These are phyloP conservation scores for Haplosporangium sp. DNA, from an alignment of 371 early-diverging fungal genomes.

Conservation along the genomic window DNA sequence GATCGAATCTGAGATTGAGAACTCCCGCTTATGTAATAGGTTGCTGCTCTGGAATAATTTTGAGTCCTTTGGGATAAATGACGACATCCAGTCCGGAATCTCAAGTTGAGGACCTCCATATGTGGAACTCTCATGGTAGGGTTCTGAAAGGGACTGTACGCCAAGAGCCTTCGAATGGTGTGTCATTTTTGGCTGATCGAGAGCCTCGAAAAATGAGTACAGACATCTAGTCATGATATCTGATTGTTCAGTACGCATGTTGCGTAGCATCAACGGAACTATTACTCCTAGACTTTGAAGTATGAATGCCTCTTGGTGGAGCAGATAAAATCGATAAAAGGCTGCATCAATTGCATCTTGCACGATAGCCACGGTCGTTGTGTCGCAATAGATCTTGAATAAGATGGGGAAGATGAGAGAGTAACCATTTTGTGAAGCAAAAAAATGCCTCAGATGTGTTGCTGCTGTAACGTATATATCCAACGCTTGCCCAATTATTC, in stretches of 20 bases:
- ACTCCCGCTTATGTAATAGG: constrained; percentile 55
- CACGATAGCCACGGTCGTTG: constrained; percentile 57
- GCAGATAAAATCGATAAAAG: constrained; percentile 71
- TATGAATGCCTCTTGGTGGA: constrained; percentile 76
- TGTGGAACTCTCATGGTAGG: constrained; percentile 18
- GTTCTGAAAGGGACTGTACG: constrained; percentile 32
- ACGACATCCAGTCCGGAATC: constrained; percentile 41
- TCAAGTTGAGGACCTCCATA: constrained; percentile 37
- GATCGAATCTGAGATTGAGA: constrained; percentile 66
- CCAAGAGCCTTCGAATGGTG: constrained; percentile 33
- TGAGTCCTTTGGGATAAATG: constrained; percentile 41
- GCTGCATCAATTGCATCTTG: constrained; percentile 68
- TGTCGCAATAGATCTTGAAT: constrained; percentile 74
- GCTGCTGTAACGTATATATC: constrained; percentile 68
- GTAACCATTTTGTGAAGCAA: constrained; percentile 72
- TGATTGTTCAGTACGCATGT: constrained; percentile 25
- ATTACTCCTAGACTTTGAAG: constrained; percentile 76
- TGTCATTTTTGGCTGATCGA: constrained; percentile 35
- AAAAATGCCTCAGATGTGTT: constrained; percentile 68
- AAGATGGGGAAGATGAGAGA: constrained; percentile 67
- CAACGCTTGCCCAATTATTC: constrained; percentile 67
- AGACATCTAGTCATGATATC: constrained; percentile 24
- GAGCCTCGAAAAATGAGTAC: constrained; percentile 41
- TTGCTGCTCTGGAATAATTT: constrained; percentile 44
- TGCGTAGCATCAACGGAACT: constrained; percentile 67